Evolutionary conservation across 805 yeast species (phyloP).

Genomic region (Starmerella etchellsii): DNA sequence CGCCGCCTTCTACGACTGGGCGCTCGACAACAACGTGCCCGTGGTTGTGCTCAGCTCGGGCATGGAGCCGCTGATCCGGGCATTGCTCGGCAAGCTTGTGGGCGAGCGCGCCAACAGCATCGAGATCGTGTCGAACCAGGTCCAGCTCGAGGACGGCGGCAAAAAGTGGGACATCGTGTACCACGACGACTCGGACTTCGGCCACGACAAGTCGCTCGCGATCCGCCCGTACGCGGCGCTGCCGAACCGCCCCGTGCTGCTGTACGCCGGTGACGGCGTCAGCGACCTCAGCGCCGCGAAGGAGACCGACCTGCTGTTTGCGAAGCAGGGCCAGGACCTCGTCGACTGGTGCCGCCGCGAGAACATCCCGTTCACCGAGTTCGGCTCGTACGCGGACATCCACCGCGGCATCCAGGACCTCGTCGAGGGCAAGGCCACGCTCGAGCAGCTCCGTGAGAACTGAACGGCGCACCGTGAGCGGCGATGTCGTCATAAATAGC

Average conservation of each 20-base stretch:
- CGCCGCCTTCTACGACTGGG: conserved; percentile 67
- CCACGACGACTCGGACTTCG: conserved; percentile 75
- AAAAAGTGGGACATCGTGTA: conserved; percentile 68
- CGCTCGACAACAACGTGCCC: conserved; percentile 47
- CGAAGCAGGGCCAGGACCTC: conserved; percentile 83
- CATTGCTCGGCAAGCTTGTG: conserved; percentile 57
- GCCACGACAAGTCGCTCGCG: conserved; percentile 86
- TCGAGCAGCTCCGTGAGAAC: conserved; percentile 17
- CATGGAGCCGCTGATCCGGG: conserved; percentile 81
- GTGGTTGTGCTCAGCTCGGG: conserved; percentile 83
- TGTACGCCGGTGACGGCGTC: conserved; percentile 97
- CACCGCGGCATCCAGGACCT: conserved; percentile 46
- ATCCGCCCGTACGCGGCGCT: conserved; percentile 39
- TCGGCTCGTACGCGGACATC: conserved; percentile 65
- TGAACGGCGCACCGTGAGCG: too few species aligned
- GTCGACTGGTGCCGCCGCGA: conserved; percentile 73
- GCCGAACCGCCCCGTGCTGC: conserved; percentile 46
- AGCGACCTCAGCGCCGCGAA: conserved; percentile 90
- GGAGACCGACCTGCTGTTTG: conserved; percentile 86
- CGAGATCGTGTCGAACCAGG: conserved; percentile 73
- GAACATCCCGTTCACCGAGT: conserved; percentile 72
- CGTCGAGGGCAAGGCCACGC: conserved; percentile 30
- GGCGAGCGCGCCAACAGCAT: conserved; percentile 66
- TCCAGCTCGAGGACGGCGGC: conserved; percentile 40
- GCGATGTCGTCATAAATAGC: too few species aligned